Base-by-base conservation (phyloP, 306 rosid species). In the Castanopsis chinensis region DNA sequence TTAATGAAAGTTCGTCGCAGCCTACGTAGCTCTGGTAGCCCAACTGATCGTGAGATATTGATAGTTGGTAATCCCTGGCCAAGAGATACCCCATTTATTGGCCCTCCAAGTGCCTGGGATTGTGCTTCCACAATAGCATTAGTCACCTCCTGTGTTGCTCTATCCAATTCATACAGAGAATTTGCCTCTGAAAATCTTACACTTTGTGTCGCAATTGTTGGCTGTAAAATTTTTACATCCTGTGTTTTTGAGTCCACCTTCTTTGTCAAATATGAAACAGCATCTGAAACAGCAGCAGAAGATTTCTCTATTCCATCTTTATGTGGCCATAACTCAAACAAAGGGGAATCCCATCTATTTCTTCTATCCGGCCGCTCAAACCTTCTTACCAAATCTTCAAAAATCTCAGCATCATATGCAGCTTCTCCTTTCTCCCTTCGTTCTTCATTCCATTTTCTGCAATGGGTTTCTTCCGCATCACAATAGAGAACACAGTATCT, bases 281-380 rank as follows among this genome's bases (percentile, higher is more conserved):
- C 96, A 72, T 91, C 98, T 60, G 61, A 6, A 78, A 93, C 82
- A 15, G 91, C 88, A 76, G 85, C 72, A 57, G 92, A 83, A 79
- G 96, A 81, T 77, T 83, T 88, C 77, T 87, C 92, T 51, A 82
- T 85, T 51, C 79, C 96, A 74, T 90, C 90, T 83, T 82, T 91
- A 43, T 87, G 86, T 21, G 98, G 92, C 89, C 89, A 90, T 61
- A 95, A 69, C 90, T 93, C 99, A 55, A 87, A 95, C 90, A 95
- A 68, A 35, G 97, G 97, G 4, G 97, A 91, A 84, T 95, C 99
- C 99, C 99, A 95, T 60, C 99, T 78, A 82, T 95, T 95, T 80
- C 91, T 93, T 53, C 94, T 81, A 30, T 92, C 94, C 0, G 97
- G 99, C 79, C 77, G 89, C 91, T 95, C 99, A 56, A 95, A 91